These are phyloP conservation scores for Epichloe gansuensis DNA, from an alignment of 2,329 filamentous ascomycete species.

Conservation along the genomic window DNA sequence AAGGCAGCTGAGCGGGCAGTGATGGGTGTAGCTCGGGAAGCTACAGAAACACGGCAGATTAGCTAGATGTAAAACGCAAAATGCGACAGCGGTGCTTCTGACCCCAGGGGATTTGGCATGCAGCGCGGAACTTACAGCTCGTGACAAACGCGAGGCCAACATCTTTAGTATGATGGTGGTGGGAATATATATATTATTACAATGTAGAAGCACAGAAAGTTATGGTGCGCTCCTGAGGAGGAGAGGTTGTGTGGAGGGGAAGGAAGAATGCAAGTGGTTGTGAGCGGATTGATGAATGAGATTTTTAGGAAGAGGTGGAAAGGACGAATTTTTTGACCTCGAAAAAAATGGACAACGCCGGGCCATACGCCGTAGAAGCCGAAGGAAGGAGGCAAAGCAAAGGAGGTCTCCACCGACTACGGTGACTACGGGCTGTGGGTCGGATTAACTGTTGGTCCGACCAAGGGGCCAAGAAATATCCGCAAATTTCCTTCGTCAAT, in stretches of 20 bases:
- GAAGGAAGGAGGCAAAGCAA: conserved; percentile 28
- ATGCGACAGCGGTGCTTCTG: neutral
- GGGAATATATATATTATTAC: conserved; percentile 24
- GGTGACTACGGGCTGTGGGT: neutral
- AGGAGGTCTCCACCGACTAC: conserved; percentile 5
- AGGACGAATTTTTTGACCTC: conserved; percentile 24
- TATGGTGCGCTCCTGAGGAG: conserved; percentile 17
- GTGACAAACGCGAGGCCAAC: conserved; percentile 59
- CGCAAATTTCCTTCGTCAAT: neutral
- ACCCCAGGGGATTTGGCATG: neutral
- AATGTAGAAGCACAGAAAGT: conserved; percentile 19
- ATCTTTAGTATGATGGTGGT: conserved; percentile 38
- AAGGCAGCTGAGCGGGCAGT: conserved; percentile 55
- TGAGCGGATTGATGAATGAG: conserved; percentile 9
- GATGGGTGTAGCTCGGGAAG: conserved; percentile 62
- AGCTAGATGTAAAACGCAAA: conserved; percentile 6
- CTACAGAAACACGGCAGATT: conserved; percentile 28
- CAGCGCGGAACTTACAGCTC: conserved; percentile 49
- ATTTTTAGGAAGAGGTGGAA: conserved; percentile 16
- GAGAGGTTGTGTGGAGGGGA: conserved; percentile 18
- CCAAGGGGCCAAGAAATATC: neutral
- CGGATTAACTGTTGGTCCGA: conserved; percentile 18
- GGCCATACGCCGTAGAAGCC: conserved; percentile 25
- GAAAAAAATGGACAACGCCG: conserved; percentile 21
- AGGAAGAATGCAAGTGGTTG: conserved; percentile 12